phyloP scores from a whole-genome alignment of 805 yeast genomes.

The Spathaspora passalidarum region DNA sequence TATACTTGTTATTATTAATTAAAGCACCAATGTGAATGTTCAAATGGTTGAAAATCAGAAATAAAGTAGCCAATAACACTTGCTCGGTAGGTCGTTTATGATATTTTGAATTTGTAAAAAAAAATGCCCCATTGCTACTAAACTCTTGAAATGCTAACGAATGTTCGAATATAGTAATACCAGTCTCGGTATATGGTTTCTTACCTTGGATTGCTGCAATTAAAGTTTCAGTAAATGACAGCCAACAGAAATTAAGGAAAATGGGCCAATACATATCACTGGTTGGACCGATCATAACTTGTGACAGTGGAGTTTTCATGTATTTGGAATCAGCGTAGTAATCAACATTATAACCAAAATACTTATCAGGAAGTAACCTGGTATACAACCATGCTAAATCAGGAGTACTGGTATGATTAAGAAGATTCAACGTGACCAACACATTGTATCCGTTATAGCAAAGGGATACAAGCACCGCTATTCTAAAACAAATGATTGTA shows the following conservation, averaged over 20 bases:
- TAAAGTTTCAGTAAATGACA: constrained; percentile 66
- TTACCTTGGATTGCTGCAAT: constrained; percentile 53
- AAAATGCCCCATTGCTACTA: constrained; percentile 35
- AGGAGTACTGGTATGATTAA: constrained; percentile 12
- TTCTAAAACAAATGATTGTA: constrained; percentile 24
- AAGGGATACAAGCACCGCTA: constrained; percentile 24
- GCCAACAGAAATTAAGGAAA: constrained; percentile 55
- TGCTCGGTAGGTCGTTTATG: constrained; percentile 49
- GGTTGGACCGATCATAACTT: constrained; percentile 45
- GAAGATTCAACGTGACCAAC: constrained; percentile 30
- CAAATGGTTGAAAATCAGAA: constrained; percentile 58
- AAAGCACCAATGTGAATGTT: constrained; percentile 63
- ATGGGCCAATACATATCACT: constrained; percentile 55
- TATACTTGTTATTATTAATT: constrained; percentile 46
- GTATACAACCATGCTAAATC: constrained; percentile 12
- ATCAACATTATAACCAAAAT: constrained; percentile 24
- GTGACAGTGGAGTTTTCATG: constrained; percentile 27
- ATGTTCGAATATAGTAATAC: constrained; percentile 71
- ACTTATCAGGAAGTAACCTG: constrained; percentile 10
- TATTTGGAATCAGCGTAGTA: constrained; percentile 18
- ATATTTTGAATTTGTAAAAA: constrained; percentile 19
- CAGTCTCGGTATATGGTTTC: constrained; percentile 60
- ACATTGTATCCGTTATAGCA: constrained; percentile 23
- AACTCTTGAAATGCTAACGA: constrained; percentile 75
- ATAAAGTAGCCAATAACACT: constrained; percentile 48